Base-by-base conservation (phyloP, 208 protist genomes). In the Strigomonas oncopelti region DNA sequence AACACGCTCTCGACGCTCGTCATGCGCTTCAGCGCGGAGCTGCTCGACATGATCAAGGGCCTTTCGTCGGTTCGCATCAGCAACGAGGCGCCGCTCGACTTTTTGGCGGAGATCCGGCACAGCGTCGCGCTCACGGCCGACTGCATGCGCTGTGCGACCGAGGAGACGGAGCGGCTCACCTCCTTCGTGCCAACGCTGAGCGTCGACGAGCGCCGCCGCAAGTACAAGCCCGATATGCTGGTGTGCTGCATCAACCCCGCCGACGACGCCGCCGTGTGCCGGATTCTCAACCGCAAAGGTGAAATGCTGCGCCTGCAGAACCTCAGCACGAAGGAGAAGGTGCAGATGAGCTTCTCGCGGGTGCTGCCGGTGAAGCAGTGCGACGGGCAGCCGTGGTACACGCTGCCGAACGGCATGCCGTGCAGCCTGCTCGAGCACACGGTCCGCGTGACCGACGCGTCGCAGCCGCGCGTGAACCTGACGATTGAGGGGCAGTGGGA, bases 341-440 rank as follows among this genome's bases (percentile, higher is more conserved):
- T 69, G 20, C 71, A 75, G 57, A 28, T 81, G 29, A 63, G 58
- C 13, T 81, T 72, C 46, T 46, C 72, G 18, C 74, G 75, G 58
- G 92, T 87, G 63, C 73, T 96, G 24, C 86, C 86, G 18, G 66
- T 94, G 34, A 93, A 94, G 68, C 91, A 96, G 72, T 83, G 77
- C 42, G 79, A 74, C 22, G 77, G 79, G 3, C 58, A 61, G 24
- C 73, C 87, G 25, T 96, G 91, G 88, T 88, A 78, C 77, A 77
- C 67, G 0, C 48, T 77, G 25, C 45, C 51, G 14, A 87, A 92
- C 69, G 89, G 91, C 36, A 61, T 96, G 25, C 91, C 91, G 16
- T 91, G 88, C 72, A 92, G 79, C 56, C 60, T 85, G 27, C 77
- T 87, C 28, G 91, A 96, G 69, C 85, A 93, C 73, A 92, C 86